These are phyloP conservation scores for Copromyces sp. DNA, from an alignment of 495 filamentous ascomycete species.

Conservation along the genomic window DNA sequence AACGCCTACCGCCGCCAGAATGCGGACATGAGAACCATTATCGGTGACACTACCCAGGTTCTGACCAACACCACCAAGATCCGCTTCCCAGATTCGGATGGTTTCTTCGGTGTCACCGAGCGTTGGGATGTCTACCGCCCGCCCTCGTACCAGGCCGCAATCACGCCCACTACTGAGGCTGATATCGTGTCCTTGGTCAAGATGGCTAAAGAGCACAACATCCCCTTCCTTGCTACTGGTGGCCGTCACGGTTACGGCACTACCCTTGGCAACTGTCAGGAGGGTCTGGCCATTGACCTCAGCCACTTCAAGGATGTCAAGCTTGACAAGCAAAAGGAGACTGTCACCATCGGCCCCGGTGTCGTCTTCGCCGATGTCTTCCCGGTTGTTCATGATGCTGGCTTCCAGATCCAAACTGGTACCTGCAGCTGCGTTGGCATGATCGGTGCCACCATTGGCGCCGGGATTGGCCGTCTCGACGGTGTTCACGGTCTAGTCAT, in stretches of 20 bases:
- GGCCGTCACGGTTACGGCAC: constrained; percentile 6
- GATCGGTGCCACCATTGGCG: constrained; percentile 31
- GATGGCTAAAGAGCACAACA: not conserved
- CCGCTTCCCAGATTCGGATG: not conserved
- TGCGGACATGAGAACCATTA: not conserved
- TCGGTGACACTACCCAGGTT: not conserved
- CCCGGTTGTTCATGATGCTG: not conserved
- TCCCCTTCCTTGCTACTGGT: constrained; percentile 10
- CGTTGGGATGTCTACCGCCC: not conserved
- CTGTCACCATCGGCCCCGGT: not conserved
- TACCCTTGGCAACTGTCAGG: constrained; percentile 3
- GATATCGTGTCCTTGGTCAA: not conserved
- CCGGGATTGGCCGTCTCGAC: constrained; percentile 25
- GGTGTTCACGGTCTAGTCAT: constrained; percentile 27
- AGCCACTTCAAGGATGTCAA: constrained; percentile 16
- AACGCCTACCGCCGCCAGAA: not conserved
- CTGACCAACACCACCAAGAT: not conserved
- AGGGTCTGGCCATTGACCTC: constrained; percentile 24
- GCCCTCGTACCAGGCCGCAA: not conserved
- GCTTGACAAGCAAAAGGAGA: constrained; percentile 12
- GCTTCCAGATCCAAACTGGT: constrained; percentile 4
- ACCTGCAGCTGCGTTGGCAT: constrained; percentile 23
- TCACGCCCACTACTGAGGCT: not conserved
- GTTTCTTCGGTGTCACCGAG: not conserved
- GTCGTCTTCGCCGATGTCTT: not conserved